Evolutionary conservation across 2,329 filamentous ascomycete genomes (phyloP), one percentile per base, ranked within the genome.

Genomic region (Coniosporium tulheliwenetii): DNA sequence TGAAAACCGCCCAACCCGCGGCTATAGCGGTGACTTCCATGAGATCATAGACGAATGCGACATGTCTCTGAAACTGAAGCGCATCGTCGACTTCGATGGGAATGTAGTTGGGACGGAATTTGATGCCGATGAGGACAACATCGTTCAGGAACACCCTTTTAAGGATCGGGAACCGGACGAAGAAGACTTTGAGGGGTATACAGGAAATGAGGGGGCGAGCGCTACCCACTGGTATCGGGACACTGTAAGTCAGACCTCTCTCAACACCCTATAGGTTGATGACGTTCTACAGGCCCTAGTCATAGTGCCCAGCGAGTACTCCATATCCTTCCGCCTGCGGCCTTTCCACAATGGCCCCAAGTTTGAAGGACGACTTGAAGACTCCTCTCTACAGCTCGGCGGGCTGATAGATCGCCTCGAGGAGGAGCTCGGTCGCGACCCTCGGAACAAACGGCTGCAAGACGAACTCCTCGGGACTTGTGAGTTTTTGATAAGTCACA

Each of bases 181-280:
- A 10, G 49, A 56, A 41, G 52, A 53, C 12, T 50, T 51, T 35
- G 47, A 43, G 29, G 48, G 46, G 5, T 54, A 42, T 36, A 58
- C 49, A 4, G 55, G 56, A 2, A 58, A 56, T 36, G 48, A 47
- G 13, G 49, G 48, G 9, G 45, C 45, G 14, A 36, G 37, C 15
- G 37, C 50, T 8, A 52, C 51, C 1, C 50, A 48, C 36, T 50
- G 49, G 39, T 58, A 58, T 42, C 47, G 47, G 35, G 44, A 56
- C 37, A 47, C 52, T 8, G 54, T 56, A 40, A 32, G 48, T 42
- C 19, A 10, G 15, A 8, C 5, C 45, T 39, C 19, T 43, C 32
- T 30, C 19, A 8, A 13, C 5, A 2, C 14, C 10, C 3, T 13
- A 10, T 38, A 15, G 5, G 8, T 43, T n/a, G 14, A 3, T 43